Percentiles rank a stretch among this genome's conserved stretches.
These are phyloP conservation scores for Blastocystis sp. DNA, from an alignment of 352 stramenopile species.

Conservation along the genomic window DNA sequence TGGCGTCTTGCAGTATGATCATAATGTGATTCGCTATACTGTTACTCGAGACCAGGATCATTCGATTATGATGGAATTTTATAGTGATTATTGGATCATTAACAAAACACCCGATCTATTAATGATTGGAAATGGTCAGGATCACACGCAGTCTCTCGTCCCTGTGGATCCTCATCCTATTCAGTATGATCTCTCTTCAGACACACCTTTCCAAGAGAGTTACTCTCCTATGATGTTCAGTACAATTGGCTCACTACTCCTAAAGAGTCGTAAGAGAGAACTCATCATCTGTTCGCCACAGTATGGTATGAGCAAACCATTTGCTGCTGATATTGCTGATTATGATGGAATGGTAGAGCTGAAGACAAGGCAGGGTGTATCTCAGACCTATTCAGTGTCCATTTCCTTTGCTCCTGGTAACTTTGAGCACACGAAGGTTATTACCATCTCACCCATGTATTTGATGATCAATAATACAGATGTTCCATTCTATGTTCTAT, in stretches of 20 bases:
- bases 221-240: background rate
- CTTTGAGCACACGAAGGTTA: background rate
- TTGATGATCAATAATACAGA: conserved; percentile 25
- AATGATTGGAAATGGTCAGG: background rate
- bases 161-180: conserved; percentile 3
- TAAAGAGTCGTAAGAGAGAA: background rate
- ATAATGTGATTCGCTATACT: background rate
- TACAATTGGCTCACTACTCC: background rate
- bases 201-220: background rate
- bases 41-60: background rate
- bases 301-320: background rate
- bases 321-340: conserved; percentile 1
- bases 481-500: background rate
- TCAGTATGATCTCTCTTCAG: background rate
- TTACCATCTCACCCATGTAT: conserved; percentile 22
- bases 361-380: background rate
- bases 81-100: conserved; percentile 57
- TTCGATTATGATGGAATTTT: background rate
- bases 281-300: background rate
- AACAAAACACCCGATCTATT: background rate
- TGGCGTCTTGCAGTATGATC: background rate
- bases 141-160: background rate
- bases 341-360: conserved; percentile 7
- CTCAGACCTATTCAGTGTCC: background rate
- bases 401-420: conserved; percentile 34